Evolutionary conservation across 768 basidiomycete genomes (phyloP), one percentile per base, ranked within the genome.

Genomic region (Sarcodon sp.): DNA sequence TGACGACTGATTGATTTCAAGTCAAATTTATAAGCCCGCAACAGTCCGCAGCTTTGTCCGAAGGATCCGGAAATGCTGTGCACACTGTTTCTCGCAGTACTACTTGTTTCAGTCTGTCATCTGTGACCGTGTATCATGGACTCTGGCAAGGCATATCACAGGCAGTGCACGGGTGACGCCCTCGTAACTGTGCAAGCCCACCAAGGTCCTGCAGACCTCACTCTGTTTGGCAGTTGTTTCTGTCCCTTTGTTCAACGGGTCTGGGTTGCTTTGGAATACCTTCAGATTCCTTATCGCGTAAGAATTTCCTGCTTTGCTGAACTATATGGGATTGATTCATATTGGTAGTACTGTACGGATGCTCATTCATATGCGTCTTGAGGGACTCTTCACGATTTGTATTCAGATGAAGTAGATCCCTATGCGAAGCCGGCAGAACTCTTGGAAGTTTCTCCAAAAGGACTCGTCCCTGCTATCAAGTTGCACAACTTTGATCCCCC

Each of bases 161-260:
- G 57, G 0, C 49, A 61, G 13, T 69, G 67, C 51, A 73, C 72
- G 0, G 75, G 75, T 9, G 57, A 55, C 6, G 85, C 85, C 0
- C 64, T 81, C 15, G 63, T 69, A 3, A 87, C 82, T 0, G 78
- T 70, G 12, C 61, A 75, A 18, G 62, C 59, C 0, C 84, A 83
- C 45, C 49, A 59, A 16, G 55, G 52, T 11, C 65, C 70, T 3
- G 61, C 71, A 55, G 72, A 78, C 46, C 76, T 84, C 51, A 80
- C 75, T 0, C 68, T 90, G 18, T 88, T 86, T 53, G 79, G 69
- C 7, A 72, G 76, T 46, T 86, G 82, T 58, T 86, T 86, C 57
- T 87, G 85, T 58, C 84, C 85, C 0, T 89, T 88, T 57, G 86
- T 88, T 1, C 86, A 89, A 61, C 71, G 87, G 12, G 83, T 76